These are phyloP conservation scores for Leishmania arabica DNA, from an alignment of 208 protist genomes.

Conservation along the genomic window DNA sequence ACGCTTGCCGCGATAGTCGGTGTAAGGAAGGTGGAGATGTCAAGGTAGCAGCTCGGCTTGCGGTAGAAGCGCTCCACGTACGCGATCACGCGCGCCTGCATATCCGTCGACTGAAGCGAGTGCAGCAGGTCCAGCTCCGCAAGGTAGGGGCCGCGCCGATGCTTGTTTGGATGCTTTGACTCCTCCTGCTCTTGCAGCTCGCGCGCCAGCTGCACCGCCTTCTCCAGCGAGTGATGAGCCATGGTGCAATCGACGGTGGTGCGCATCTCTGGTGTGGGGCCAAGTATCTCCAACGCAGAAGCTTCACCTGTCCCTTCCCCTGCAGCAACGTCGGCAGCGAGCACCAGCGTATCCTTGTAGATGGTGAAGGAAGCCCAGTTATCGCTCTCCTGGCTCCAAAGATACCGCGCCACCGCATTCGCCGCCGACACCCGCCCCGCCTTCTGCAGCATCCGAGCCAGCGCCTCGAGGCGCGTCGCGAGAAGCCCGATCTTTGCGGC, in stretches of 20 bases:
- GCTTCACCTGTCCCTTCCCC: neutral
- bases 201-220: constrained; percentile 54
- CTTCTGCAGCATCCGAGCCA: constrained; percentile 43
- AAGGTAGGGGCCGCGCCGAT: constrained; percentile 74
- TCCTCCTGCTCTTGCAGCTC: constrained; percentile 37
- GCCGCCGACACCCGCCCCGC: constrained; percentile 45
- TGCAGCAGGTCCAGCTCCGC: constrained; percentile 73
- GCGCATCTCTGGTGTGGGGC: constrained; percentile 30
- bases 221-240: constrained; percentile 43
- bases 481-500: constrained; percentile 69
- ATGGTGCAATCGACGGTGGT: constrained; percentile 41
- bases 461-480: constrained; percentile 74
- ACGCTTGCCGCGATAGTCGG: constrained; percentile 44
- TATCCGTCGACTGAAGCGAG: constrained; percentile 23
- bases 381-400: constrained; percentile 68
- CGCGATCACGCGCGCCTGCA: constrained; percentile 46
- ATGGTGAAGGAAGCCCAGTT: constrained; percentile 78
- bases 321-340: neutral
- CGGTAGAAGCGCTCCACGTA: constrained; percentile 80
- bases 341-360: constrained; percentile 63
- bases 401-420: constrained; percentile 59
- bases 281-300: constrained; percentile 23
- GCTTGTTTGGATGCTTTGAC: constrained; percentile 34
- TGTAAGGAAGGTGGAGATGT: constrained; percentile 83
- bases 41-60: constrained; percentile 81